Percentiles rank a stretch among this genome's conserved stretches.
phyloP scores from a whole-genome alignment of 1,284 basidiomycete genomes.

The Apiotrichum laibachii region DNA sequence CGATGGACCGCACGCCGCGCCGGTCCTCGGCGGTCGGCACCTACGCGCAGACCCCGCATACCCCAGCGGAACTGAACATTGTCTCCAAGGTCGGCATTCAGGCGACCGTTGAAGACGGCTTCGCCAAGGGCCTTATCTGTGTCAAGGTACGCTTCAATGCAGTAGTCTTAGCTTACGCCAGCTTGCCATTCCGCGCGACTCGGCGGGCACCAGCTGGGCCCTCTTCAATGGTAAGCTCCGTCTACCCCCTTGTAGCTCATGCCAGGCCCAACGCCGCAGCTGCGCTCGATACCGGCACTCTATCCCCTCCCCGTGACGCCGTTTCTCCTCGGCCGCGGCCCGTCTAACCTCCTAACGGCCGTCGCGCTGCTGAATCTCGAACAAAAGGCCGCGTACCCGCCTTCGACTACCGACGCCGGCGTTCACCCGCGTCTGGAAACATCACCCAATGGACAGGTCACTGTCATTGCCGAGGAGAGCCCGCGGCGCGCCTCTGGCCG shows the following conservation, averaged over 20 bases:
- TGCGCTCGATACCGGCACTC: slow-evolving; percentile 33
- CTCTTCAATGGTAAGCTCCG: slow-evolving; percentile 33
- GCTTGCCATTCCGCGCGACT: not conserved
- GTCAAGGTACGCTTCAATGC: slow-evolving; percentile 31
- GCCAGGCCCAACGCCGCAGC: slow-evolving; percentile 20
- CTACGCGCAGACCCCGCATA: not conserved
- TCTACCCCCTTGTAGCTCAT: not conserved
- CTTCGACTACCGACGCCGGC: slow-evolving; percentile 11
- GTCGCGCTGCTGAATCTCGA: slow-evolving; percentile 29
- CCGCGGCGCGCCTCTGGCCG: slow-evolving; percentile 5
- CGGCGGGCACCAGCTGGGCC: slow-evolving; percentile 22
- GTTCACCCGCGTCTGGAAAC: slow-evolving; percentile 25
- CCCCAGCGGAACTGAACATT: slow-evolving; percentile 21
- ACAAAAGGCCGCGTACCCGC: slow-evolving; percentile 24
- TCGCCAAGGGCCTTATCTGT: slow-evolving; percentile 33
- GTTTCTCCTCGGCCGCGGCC: not conserved
- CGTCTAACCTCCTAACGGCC: slow-evolving; percentile 23
- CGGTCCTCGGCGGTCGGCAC: not conserved
- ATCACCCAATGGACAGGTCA: slow-evolving; percentile 32
- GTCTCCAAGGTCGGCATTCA: slow-evolving; percentile 39
- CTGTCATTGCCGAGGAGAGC: slow-evolving; percentile 29
- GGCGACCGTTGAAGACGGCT: slow-evolving; percentile 27
- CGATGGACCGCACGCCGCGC: not conserved
- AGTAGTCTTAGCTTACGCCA: not conserved
- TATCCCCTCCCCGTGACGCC: slow-evolving; percentile 35